Conservation (phyloP, 2,329 filamentous ascomycete genomes). For the Diaporthe amygdali region DNA sequence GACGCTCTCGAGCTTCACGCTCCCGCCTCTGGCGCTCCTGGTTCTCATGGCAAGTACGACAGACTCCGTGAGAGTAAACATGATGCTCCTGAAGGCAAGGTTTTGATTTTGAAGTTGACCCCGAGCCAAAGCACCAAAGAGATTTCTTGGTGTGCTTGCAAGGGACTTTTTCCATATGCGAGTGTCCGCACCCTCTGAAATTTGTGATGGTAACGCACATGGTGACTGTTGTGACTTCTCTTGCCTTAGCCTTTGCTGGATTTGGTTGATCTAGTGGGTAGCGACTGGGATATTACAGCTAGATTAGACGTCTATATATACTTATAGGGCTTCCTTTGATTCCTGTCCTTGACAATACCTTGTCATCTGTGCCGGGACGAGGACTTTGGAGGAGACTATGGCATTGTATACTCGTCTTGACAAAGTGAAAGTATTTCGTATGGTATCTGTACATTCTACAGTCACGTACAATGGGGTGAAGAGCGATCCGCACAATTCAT, state of each 20-base stretch:
- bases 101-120: background rate
- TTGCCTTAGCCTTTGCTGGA: background rate
- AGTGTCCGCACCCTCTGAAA: background rate
- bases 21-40: background rate
- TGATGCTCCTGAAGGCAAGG: background rate
- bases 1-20: background rate
- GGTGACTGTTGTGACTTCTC: background rate
- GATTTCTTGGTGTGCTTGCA: background rate
- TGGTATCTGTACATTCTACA: background rate
- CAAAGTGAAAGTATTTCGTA: background rate
- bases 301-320: background rate
- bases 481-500: background rate
- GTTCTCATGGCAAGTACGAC: too few species aligned
- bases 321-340: background rate
- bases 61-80: fast-evolving
- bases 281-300: background rate
- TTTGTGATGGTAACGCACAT: background rate
- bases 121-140: background rate
- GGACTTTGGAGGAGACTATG: background rate
- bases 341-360: background rate
- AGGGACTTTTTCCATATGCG: background rate
- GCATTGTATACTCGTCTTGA: background rate
- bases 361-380: background rate
- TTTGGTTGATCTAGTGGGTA: background rate
- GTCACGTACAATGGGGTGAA: background rate